These are phyloP conservation scores for Macrophomina tecta DNA, from an alignment of 2,329 filamentous ascomycete genomes.

Conservation along the genomic window DNA sequence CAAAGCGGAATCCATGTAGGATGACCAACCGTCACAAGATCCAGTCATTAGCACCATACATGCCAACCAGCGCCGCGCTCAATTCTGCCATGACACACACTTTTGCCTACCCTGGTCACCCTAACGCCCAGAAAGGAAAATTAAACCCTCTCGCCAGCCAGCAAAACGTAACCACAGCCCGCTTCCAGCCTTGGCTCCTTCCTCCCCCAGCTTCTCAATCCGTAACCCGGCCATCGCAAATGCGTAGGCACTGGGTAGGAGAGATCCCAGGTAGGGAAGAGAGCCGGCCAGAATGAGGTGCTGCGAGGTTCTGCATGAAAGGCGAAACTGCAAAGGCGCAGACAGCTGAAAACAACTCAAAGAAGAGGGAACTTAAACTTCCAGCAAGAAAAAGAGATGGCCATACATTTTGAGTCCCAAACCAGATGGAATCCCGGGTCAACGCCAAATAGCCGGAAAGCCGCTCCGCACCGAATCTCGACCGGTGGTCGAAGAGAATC, in stretches of 20 bases:
- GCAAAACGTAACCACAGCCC: constrained; percentile 13
- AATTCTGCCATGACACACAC: constrained; percentile 14
- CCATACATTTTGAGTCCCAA: too few relatives aligned
- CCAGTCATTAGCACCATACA: constrained; percentile 7
- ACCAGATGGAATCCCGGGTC: too few relatives aligned
- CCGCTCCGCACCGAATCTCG: too few relatives aligned
- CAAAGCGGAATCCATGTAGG: neutral
- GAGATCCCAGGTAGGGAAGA: neutral
- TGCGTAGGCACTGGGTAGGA: constrained; percentile 9
- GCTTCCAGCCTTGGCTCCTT: neutral
- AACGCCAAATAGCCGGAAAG: too few relatives aligned
- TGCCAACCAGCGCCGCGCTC: constrained; percentile 20
- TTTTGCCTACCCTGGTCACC: constrained; percentile 13
- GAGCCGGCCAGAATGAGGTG: neutral
- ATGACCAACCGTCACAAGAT: constrained; percentile 12
- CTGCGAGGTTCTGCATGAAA: too few relatives aligned
- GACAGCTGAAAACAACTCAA: neutral
- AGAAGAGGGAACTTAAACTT: neutral
- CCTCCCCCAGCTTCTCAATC: neutral
- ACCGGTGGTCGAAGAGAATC: too few relatives aligned
- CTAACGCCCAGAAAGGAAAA: constrained; percentile 18
- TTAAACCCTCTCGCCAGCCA: constrained; percentile 17
- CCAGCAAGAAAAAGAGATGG: neutral
- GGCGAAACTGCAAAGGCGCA: neutral
- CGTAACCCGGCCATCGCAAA: constrained; percentile 13